A percentile compares a stretch with the other conserved stretches of the same genome.
phyloP scores from a whole-genome alignment of 2,329 filamentous ascomycete genomes.

The Alternaria angustiovoidea region DNA sequence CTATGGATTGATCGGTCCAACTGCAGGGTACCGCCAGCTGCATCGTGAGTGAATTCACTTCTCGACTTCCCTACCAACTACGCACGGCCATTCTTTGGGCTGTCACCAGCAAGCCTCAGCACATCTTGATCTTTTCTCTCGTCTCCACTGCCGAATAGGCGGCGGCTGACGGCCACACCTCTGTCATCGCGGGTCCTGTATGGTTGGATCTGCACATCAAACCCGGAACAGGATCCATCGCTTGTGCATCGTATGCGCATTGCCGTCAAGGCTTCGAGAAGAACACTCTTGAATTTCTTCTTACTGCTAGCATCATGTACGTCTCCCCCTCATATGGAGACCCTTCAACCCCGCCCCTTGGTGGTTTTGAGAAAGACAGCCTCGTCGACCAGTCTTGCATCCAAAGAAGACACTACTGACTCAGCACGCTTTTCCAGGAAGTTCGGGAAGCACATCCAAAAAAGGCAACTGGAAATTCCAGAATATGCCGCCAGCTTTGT shows the following conservation, averaged over 20 bases:
- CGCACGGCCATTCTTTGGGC: constrained; percentile 38
- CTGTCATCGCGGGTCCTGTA: constrained; percentile 39
- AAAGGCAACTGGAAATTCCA: constrained; percentile 96
- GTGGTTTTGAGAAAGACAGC: constrained; percentile 43
- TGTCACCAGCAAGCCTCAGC: constrained; percentile 30
- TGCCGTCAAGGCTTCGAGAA: constrained; percentile 28
- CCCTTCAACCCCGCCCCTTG: constrained; percentile 39
- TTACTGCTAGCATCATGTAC: constrained; percentile 47
- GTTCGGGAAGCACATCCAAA: constrained; percentile 99
- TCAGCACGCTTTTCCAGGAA: constrained; percentile 72
- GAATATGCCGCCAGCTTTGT: constrained; percentile 99
- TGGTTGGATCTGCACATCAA: constrained; percentile 41
- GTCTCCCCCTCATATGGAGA: constrained; percentile 47
- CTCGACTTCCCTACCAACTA: constrained; percentile 36
- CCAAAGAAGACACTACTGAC: constrained; percentile 51
- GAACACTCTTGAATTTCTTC: constrained; percentile 30
- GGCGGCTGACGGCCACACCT: constrained; percentile 39
- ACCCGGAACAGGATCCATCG: constrained; percentile 36
- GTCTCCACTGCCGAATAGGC: constrained; percentile 39
- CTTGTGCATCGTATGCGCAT: constrained; percentile 42
- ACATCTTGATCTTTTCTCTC: constrained; percentile 35
- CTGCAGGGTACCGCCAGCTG: constrained; percentile 32
- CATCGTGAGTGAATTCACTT: constrained; percentile 39
- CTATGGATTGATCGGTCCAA: constrained; percentile 30
- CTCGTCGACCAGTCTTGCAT: constrained; percentile 47